Base-by-base conservation (phyloP, 495 filamentous ascomycete genomes). In the Chlorociboria aeruginascens region DNA sequence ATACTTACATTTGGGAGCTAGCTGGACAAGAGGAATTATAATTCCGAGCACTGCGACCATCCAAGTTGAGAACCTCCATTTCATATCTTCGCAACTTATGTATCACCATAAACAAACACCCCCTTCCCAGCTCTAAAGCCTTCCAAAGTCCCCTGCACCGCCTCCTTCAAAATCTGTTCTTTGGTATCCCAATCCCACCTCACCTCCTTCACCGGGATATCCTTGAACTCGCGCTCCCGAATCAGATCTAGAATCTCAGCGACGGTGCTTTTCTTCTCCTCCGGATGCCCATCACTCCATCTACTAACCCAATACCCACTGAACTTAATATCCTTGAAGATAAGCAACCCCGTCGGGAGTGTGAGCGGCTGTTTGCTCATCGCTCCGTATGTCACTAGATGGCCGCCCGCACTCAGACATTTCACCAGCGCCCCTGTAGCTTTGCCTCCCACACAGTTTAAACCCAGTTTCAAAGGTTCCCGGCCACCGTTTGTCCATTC, bases 401-500 rank as follows among this genome's bases (percentile, higher is more conserved):
- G 77, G 2, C 76, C 86, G 13, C 76, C 74, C 0, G 70, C 65
- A 2, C 71, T 69, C 25, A 98, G 67, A 1, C 70, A 66, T 61
- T 82, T 82, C 6, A 86, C 83, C 53, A 97, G 64, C 1, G 79
- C 73, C 25, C 77, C 74, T 4, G 86, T 85, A 33, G 79, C 75
- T 61, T 86, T 84, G 1, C 92, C 92, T n/a, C 92, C 93, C 0
- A 98, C 92, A 60, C 93, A 98, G 59, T 98, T 97, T 39, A 98
- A 63, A 0, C 78, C 93, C 6, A 98, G 66, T 46, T 78, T 74
- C 36, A 94, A 69, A 0, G 74, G 70, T 47, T 87, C 80, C 12
- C 76, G 67, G 3, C 77, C 83, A 3, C 79, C 76, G 35, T 77
- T 70, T 30, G 86, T 93, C 63, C 79, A 72, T 49, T 83, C 74